These are phyloP conservation scores for Wickerhamomyces sp. DNA, from an alignment of 1,139 yeast genomes.

Conservation along the genomic window DNA sequence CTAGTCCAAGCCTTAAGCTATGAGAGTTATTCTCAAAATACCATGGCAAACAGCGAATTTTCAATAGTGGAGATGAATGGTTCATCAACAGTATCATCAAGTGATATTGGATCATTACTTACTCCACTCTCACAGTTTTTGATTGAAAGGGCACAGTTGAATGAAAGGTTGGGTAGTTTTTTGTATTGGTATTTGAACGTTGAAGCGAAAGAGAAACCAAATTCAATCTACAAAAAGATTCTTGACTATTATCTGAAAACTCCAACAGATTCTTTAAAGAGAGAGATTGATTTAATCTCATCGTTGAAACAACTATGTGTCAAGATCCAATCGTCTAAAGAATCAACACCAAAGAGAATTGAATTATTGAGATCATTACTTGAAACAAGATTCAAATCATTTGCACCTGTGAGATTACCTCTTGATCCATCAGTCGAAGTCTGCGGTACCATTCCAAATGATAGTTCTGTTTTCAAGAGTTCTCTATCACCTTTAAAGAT, in stretches of 20 bases:
- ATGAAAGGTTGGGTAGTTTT: constrained; percentile 68
- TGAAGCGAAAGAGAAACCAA: constrained; percentile 68
- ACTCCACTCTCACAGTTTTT: constrained; percentile 78
- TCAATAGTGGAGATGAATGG: constrained; percentile 32
- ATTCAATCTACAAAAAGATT: constrained; percentile 28
- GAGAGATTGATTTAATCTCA: constrained; percentile 40
- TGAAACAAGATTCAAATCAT: constrained; percentile 26
- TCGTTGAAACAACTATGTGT: constrained; percentile 37
- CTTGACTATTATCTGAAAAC: constrained; percentile 30
- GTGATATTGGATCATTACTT: constrained; percentile 10
- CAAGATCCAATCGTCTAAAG: constrained; percentile 42
- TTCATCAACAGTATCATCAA: constrained; percentile 19
- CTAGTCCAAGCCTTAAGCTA: constrained; percentile 89
- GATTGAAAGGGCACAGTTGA: constrained; percentile 64
- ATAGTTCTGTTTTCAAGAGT: constrained; percentile 83
- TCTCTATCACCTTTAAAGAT: constrained; percentile 85
- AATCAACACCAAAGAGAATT: constrained; percentile 51
- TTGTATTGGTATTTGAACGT: constrained; percentile 92
- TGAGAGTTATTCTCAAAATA: constrained; percentile 35
- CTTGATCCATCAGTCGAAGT: constrained; percentile 40
- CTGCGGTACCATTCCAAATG: constrained; percentile 74
- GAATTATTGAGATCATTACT: constrained; percentile 38
- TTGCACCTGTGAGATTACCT: constrained; percentile 27
- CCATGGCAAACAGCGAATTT: constrained; percentile 31
- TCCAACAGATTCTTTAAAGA: constrained; percentile 27